phyloP scores from a whole-genome alignment of 345 rosid species.

The Pistacia atlantica region DNA sequence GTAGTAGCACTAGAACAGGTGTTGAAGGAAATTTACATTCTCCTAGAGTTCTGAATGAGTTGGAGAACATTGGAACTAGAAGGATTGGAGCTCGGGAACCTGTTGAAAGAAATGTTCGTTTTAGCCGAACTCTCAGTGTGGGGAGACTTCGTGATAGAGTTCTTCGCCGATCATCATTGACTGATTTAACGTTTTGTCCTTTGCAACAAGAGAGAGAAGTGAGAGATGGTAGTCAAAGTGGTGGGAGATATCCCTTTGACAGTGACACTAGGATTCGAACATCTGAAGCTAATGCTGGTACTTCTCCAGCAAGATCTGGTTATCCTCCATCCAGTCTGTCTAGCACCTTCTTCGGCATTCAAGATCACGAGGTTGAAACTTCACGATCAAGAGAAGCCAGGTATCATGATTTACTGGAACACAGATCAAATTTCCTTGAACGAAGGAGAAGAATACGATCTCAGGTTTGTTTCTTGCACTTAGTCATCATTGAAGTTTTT shows the following conservation, averaged over 20 bases:
- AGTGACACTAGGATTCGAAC: constrained; percentile 36
- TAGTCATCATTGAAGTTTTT: not conserved
- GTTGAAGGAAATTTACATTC: constrained; percentile 39
- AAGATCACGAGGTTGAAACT: constrained; percentile 58
- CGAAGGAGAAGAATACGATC: constrained; percentile 92
- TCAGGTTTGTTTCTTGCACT: constrained; percentile 63
- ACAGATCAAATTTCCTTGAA: constrained; percentile 89
- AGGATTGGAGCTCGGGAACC: constrained; percentile 62
- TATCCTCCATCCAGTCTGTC: constrained; percentile 50
- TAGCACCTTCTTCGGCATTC: constrained; percentile 52
- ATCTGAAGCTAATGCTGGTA: constrained; percentile 34
- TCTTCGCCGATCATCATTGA: constrained; percentile 71
- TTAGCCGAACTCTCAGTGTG: constrained; percentile 92
- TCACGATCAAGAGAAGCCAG: constrained; percentile 75
- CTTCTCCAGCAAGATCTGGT: constrained; percentile 41
- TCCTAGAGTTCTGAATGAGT: constrained; percentile 37
- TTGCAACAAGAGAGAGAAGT: constrained; percentile 50
- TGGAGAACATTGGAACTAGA: constrained; percentile 46
- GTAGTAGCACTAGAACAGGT: constrained; percentile 30
- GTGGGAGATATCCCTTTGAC: constrained; percentile 36
- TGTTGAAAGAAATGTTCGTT: constrained; percentile 76
- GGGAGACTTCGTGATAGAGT: constrained; percentile 98
- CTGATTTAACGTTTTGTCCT: constrained; percentile 62
- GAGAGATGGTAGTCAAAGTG: constrained; percentile 44
- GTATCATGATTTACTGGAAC: constrained; percentile 81